Percentiles rank a stretch among this genome's conserved stretches.
Evolutionary conservation across 1,284 basidiomycete species (phyloP).

Genomic region (Marasmius sp.): DNA sequence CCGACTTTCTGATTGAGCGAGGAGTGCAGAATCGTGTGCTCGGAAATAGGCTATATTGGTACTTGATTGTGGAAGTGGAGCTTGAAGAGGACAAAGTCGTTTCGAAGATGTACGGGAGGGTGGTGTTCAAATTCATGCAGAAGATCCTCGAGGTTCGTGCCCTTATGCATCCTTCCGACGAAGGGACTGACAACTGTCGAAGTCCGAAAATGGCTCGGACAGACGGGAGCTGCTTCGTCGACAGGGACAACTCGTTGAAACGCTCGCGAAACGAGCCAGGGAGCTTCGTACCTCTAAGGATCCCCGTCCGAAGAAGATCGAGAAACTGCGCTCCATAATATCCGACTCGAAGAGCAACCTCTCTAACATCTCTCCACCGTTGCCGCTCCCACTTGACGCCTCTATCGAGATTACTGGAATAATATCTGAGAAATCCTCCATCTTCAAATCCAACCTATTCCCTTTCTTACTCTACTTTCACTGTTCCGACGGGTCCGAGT

Average conservation of each 20-base stretch:
- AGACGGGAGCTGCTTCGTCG: constrained; percentile 80
- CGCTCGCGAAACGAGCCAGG: constrained; percentile 80
- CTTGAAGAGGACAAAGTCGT: constrained; percentile 81
- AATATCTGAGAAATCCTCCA: constrained; percentile 86
- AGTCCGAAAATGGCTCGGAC: constrained; percentile 75
- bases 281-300: constrained; percentile 92
- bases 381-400: constrained; percentile 90
- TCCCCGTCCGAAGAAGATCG: constrained; percentile 94
- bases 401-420: constrained; percentile 82
- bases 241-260: constrained; percentile 85
- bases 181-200: constrained; percentile 10
- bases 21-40: constrained; percentile 83
- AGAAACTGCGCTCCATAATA: constrained; percentile 84
- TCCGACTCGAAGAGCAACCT: constrained; percentile 85
- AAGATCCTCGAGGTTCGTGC: constrained; percentile 75
- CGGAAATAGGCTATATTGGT: constrained; percentile 96
- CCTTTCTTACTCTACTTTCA: constrained; percentile 92
- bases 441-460: constrained; percentile 97
- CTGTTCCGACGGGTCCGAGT: constrained; percentile 74
- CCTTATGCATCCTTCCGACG: constrained; percentile 3
- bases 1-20: constrained; percentile 88
- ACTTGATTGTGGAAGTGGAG: constrained; percentile 91
- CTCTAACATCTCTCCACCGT: constrained; percentile 62
- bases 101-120: constrained; percentile 90
- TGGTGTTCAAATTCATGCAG: constrained; percentile 87